Percentiles rank a stretch among this genome's conserved stretches.
phyloP scores from a whole-genome alignment of 768 basidiomycete genomes.

The Coprinopsis cinerea region DNA sequence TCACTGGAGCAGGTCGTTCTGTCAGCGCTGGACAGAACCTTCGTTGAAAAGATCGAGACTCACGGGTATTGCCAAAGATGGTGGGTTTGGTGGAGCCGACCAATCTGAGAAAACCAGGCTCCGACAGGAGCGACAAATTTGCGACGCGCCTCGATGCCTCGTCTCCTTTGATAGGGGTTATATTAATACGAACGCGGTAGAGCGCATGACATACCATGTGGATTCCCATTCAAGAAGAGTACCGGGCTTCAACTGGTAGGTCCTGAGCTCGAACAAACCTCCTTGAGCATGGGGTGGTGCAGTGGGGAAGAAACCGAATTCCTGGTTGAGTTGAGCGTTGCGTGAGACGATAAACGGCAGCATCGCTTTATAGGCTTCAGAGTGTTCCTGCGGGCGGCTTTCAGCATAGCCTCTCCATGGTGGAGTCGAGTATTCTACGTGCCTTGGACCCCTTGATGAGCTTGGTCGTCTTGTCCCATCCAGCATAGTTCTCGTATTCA shows the following conservation, averaged over 20 bases:
- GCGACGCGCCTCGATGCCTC: conserved; percentile 89
- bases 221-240: conserved; percentile 93
- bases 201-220: conserved; percentile 56
- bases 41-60: conserved; percentile 24
- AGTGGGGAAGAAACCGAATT: conserved; percentile 94
- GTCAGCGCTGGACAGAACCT: too few species aligned
- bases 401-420: background rate
- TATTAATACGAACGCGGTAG: background rate
- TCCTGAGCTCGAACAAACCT: conserved; percentile 90
- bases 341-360: conserved; percentile 72
- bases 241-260: conserved; percentile 85
- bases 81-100: conserved; percentile 81
- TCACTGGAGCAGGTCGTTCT: too few species aligned
- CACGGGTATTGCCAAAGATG: conserved; percentile 98
- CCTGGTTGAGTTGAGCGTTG: conserved; percentile 76
- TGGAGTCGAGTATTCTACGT: conserved; percentile 17
- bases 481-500: conserved; percentile 91
- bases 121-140: conserved; percentile 79
- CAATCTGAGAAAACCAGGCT: conserved; percentile 83
- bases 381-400: conserved; percentile 39
- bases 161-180: conserved; percentile 53
- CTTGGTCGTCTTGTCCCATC: conserved; percentile 71
- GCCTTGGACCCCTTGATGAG: conserved; percentile 66
- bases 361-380: conserved; percentile 63
- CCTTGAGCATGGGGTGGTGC: conserved; percentile 82